Base-by-base conservation (phyloP, 2,329 filamentous ascomycete species). In the Tothia fuscella region DNA sequence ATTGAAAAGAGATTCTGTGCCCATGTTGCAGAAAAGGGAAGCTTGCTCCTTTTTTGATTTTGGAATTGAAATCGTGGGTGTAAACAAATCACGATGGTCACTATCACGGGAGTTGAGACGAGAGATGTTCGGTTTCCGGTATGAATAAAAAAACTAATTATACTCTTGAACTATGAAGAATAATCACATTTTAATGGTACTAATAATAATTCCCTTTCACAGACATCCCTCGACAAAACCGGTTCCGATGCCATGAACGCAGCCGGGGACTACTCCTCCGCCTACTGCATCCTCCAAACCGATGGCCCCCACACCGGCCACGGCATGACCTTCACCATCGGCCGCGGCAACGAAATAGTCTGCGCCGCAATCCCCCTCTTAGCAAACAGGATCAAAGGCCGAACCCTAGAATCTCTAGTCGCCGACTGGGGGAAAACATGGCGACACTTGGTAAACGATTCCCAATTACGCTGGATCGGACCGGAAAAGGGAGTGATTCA, bases 221-320 rank as follows among this genome's bases (percentile, higher is more conserved):
- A 25, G 29, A 95, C 87, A n/a, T 94, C 87, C 30, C 77, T 95
- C 47, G 86, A 93, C 65, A 91, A 89, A 67, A 93, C 86, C n/a
- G 87, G 87, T 54, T 93, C 85, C 6, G 88, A 95, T 74, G 88
- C 86, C 55, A 95, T 94, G 88, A 94, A 95, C 57, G 82, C 84
- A 3, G 86, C 87, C 2, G 83, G 86, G 47, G 86, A 94, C 63
- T 94, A 94, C 65, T 93, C 86, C 2, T 73, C 87, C 10, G 87
- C 88, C n/a, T 95, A 94, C 69, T 93, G 86, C 61, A 89, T 94
- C 53, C 67, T 95, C 37, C 68, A 85, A 56, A 94, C 87, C 0
- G 81, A 93, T 57, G 80, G 81, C 1, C 57, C 71, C 9, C 72
- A 72, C 55, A 70, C 71, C 1, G 84, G 84, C 12, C 83, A 91